Base-by-base conservation (phyloP, 192 early-diverging fungal genomes). In the Coemansia sp. region DNA sequence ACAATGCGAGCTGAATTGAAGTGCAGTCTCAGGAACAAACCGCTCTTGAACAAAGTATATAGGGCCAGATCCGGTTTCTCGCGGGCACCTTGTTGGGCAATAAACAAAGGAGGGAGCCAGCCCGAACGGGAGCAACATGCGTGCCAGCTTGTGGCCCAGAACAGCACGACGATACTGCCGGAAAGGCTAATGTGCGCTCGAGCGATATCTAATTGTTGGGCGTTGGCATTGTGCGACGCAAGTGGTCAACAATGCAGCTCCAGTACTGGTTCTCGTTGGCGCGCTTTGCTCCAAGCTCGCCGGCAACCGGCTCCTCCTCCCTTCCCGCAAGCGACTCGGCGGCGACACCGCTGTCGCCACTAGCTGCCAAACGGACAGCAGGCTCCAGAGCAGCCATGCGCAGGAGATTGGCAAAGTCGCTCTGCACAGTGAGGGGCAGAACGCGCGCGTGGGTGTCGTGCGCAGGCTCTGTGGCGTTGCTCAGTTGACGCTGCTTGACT, bases 231-330 rank as follows among this genome's bases (percentile, higher is more conserved):
- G 64, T 59, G 40, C 61, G 55, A 13, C 41, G 53, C 37, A 78
- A 33, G 42, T 78, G 75, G 60, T 67, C 68, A 21, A 78, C 57
- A 50, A 78, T 70, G 49, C 75, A 78, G 56, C 64, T 56, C 68
- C 75, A 78, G 60, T 63, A 78, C 64, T 78, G 75, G 65, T 78
- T 78, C 50, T 78, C 75, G 40, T 76, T 76, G 8, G 67, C 65
- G 7, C 29, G 33, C 26, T 33, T 53, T 5, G 68, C 67, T 0
- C 18, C 18, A 4, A 43, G 18, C 3, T 50, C 15, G 19, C 75
- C 75, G 39, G 46, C 75, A 17, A 63, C 50, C 9, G 64, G 75
- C 30, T 17, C 30, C 5, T 67, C 60, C 13, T 63, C n/a, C n/a
- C n/a, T n/a, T n/a, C n/a, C n/a, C n/a, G n/a, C n/a, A n/a, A n/a